Conservation (phyloP, 495 filamentous ascomycete genomes). For the Opeltia flavorubescens region DNA sequence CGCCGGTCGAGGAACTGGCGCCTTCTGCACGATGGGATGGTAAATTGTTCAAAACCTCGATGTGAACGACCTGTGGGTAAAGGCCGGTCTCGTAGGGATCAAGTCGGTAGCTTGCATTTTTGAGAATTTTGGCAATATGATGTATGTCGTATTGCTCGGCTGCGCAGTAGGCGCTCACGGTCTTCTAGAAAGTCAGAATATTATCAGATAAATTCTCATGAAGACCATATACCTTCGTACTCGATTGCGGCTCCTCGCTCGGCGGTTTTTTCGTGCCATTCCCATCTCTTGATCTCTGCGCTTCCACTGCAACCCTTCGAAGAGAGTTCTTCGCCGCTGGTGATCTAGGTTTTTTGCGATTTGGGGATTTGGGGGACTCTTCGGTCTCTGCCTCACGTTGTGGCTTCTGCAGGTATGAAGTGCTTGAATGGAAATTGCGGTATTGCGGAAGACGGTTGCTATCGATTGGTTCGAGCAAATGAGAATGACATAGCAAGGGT, state of each 20-base stretch:
- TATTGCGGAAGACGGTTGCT: constrained; percentile 8
- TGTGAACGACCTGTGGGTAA: constrained; percentile 53
- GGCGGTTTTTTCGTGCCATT: constrained; percentile 20
- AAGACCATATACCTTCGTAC: constrained; percentile 9
- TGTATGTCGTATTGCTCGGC: constrained; percentile 78
- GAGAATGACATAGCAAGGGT: neutral
- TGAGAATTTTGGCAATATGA: constrained; percentile 52
- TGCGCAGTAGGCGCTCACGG: constrained; percentile 68
- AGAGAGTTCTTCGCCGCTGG: constrained; percentile 41
- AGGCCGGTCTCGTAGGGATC: constrained; percentile 48
- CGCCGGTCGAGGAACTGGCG: constrained; percentile 52
- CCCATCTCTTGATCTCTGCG: constrained; percentile 41
- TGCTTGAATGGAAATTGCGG: constrained; percentile 38
- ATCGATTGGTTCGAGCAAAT: neutral
- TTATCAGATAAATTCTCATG: neutral
- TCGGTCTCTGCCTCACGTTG: constrained; percentile 16
- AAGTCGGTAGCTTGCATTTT: constrained; percentile 50
- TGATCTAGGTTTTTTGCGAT: constrained; percentile 28
- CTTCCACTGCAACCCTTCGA: constrained; percentile 43
- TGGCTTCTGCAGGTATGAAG: constrained; percentile 27
- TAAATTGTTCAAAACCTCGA: constrained; percentile 43
- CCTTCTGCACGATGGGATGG: constrained; percentile 46
- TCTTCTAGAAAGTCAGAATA: constrained; percentile 27
- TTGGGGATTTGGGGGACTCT: constrained; percentile 22
- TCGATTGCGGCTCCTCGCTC: neutral